Base-by-base conservation (phyloP, 148 eudicot species). In the Chenopodium album region DNA sequence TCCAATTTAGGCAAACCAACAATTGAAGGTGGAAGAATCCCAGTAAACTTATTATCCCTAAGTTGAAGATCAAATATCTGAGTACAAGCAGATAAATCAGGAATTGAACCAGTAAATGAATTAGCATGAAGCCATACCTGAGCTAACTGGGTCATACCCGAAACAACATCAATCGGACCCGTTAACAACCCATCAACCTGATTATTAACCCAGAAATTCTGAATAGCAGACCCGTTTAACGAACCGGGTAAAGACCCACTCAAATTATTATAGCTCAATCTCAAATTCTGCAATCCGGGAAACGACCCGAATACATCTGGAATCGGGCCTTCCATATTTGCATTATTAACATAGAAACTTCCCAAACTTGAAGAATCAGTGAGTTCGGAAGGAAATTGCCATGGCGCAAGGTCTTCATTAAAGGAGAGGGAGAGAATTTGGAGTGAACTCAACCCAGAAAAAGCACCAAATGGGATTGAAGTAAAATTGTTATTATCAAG, bases 51-150 rank as follows among this genome's bases (percentile, higher is more conserved):
- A 73, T 91, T 91, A 37, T 89, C 94, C 59, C 94, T 78, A 4
- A 72, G 75, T 72, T 72, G 75, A 72, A 92, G 83, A 84, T 89
- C 94, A 29, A 84, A 82, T 20, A 92, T 20, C 29, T 73, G 67
- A 1, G 74, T 64, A 34, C 89, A 87, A 11, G 75, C 80, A 1
- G 90, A 84, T 26, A 92, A 78, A 78, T 91, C 92, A 11, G 94
- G 97, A 47, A 92, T 80, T 7, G 82, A 62, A 2, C 92, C 92
- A 6, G 88, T 79, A 62, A 92, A 90, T 14, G 48, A 23, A 78
- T 92, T 92, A 7, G 79, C 88, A 9, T 90, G 90, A 7, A 92
- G 76, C 94, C 94, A 92, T 20, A 88, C 86, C 75, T 89, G 86
- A 2, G 78, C 32, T 31, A 89, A 47, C 46, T 64, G 37, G 8